These are phyloP conservation scores for Lipomyces starkeyi DNA, from an alignment of 805 yeast species.

Conservation along the genomic window DNA sequence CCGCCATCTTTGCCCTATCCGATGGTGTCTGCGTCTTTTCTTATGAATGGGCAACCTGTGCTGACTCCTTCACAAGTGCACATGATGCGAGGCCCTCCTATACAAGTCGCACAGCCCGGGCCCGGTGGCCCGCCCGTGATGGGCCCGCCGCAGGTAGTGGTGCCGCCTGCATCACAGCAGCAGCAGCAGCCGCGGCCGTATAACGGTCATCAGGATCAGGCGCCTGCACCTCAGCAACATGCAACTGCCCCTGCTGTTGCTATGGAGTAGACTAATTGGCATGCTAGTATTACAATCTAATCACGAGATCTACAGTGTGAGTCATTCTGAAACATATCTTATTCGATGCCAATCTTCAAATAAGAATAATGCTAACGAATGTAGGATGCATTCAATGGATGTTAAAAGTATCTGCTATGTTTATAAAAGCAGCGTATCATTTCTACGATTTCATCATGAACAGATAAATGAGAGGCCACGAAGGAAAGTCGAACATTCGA, in stretches of 20 bases:
- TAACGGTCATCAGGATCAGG: background rate
- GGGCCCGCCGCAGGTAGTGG: constrained; percentile 15
- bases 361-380: background rate
- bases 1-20: background rate
- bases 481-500: background rate
- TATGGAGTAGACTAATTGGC: background rate
- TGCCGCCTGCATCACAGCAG: constrained; percentile 16
- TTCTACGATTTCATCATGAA: background rate
- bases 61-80: constrained; percentile 18
- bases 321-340: background rate
- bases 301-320: constrained; percentile 2
- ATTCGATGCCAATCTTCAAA: background rate
- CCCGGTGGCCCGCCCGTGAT: constrained; percentile 13
- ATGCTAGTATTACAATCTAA: background rate
- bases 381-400: constrained; percentile 4
- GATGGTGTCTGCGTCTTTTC: background rate
- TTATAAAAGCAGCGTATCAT: background rate
- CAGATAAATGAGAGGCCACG: background rate
- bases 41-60: background rate
- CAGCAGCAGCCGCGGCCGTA: constrained; percentile 15
- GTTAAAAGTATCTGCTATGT: background rate
- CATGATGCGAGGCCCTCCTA: constrained; percentile 27
- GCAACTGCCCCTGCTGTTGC: background rate
- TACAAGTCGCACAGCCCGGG: constrained; percentile 16
- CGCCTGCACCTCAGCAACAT: background rate